Evolutionary conservation across 768 basidiomycete species (phyloP).

Genomic region (Cystobasidium tubakii): DNA sequence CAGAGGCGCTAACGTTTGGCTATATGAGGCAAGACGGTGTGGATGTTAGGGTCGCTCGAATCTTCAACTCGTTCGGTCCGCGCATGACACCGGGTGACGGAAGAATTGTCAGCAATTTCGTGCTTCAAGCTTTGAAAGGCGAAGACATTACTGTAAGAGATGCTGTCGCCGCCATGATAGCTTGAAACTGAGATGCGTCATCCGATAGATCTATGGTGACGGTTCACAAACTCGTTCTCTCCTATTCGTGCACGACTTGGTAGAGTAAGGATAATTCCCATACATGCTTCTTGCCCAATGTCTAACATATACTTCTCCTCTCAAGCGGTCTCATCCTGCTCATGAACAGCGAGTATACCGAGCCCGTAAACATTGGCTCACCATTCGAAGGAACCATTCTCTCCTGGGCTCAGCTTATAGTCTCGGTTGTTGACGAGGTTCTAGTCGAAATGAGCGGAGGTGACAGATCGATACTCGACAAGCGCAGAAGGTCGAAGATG

Average conservation of each 20-base stretch:
- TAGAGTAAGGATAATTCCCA: conserved; percentile 76
- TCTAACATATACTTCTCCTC: not conserved
- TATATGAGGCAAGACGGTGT: conserved; percentile 91
- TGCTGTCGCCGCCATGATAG: conserved; percentile 46
- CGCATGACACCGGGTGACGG: conserved; percentile 76
- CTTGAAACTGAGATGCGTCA: not conserved
- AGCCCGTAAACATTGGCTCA: conserved; percentile 95
- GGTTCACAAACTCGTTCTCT: conserved; percentile 43
- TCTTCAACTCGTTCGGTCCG: conserved; percentile 81
- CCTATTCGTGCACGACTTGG: conserved; percentile 96
- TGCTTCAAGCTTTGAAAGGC: conserved; percentile 90
- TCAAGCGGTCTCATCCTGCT: conserved; percentile 29
- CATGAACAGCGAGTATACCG: conserved; percentile 90
- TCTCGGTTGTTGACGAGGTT: conserved; percentile 86
- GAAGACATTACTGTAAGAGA: conserved; percentile 85
- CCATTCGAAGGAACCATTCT: conserved; percentile 91
- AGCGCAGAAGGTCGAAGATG: conserved; percentile 55
- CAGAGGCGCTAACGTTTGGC: conserved; percentile 94
- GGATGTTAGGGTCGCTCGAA: conserved; percentile 92
- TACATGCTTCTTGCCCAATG: not conserved
- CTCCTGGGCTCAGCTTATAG: conserved; percentile 85
- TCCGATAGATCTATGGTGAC: conserved; percentile 54
- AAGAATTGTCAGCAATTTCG: conserved; percentile 97
- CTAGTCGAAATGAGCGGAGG: conserved; percentile 58
- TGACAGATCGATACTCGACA: conserved; percentile 4